Evolutionary conservation across 2,329 filamentous ascomycete species (phyloP), one percentile per base, ranked within the genome.

Genomic region (Scedosporium apiospermum): DNA sequence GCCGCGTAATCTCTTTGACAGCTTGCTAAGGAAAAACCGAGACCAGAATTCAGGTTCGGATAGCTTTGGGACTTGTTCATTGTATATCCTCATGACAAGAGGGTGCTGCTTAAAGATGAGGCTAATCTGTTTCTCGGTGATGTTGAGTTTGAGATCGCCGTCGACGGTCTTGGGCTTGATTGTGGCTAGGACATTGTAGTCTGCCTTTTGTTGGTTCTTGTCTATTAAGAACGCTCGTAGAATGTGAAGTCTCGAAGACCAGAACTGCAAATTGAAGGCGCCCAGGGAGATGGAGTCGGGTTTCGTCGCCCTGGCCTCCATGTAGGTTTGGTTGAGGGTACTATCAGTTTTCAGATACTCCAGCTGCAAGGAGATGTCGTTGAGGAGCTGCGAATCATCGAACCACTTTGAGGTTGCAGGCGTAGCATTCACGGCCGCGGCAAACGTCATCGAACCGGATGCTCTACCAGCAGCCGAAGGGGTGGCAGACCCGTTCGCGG

Each of bases 61-160:
- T 46, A 96, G 75, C 64, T 89, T 90, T 4, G 91, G 92, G 0
- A 97, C 92, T 67, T 93, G 91, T 71, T 97, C 93, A 71, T 98
- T 91, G 74, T 97, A 98, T 6, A 96, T 90, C 21, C 87, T 86
- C 72, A 91, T 90, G 64, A 99, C 88, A 0, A 99, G 80, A 1
- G 95, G 92, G 73, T 99, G 93, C 73, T 98, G 95, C 64, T 84
- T 87, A 74, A 99, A 93, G 61, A 99, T 95, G 71, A 96, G 85
- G 70, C 93, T 89, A 60, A 98, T 91, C 74, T 98, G 93, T 74
- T 97, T 93, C 64, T 91, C 88, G 67, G 87, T 95, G 66, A 99
- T 88, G 69, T 90, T 93, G 68, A 97, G 80, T 73, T 89, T 91
- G 55, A 88, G 82, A 64, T 88, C 86, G 65, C 88, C 88, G 67